Conservation (phyloP, 2,329 filamentous ascomycete genomes). For the Colletotrichum falcatum region DNA sequence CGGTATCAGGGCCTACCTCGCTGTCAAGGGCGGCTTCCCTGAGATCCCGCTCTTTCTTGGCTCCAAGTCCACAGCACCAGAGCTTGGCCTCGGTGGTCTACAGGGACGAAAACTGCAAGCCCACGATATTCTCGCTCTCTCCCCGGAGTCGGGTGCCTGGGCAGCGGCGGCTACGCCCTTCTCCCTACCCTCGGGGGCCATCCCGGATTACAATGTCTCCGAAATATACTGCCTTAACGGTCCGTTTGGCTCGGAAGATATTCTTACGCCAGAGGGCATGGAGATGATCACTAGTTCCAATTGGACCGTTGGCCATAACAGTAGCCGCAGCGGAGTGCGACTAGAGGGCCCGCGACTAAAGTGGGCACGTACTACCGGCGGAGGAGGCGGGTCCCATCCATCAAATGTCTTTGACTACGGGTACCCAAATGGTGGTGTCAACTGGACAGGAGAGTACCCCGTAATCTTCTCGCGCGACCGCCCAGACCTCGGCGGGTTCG, state of each 20-base stretch:
- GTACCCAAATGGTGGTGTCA: conserved; percentile 58
- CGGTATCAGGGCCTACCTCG: conserved; percentile 69
- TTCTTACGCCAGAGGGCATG: conserved; percentile 59
- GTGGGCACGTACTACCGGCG: conserved; percentile 70
- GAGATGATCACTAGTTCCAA: conserved; percentile 67
- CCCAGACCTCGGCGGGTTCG: conserved; percentile 50
- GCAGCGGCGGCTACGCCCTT: background rate
- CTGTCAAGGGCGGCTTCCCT: conserved; percentile 56
- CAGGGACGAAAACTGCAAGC: conserved; percentile 67
- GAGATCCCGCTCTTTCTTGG: conserved; percentile 68
- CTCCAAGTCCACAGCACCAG: conserved; percentile 69
- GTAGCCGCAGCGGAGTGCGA: conserved; percentile 69
- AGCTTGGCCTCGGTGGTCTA: conserved; percentile 69
- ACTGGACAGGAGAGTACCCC: conserved; percentile 51
- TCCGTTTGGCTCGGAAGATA: conserved; percentile 48
- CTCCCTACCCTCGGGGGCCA: conserved; percentile 8
- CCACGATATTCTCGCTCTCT: conserved; percentile 63
- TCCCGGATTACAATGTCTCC: conserved; percentile 34
- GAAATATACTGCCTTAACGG: conserved; percentile 48
- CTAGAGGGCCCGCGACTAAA: conserved; percentile 68
- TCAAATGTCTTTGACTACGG: conserved; percentile 70
- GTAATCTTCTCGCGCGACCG: conserved; percentile 51
- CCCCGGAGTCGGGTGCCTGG: conserved; percentile 42
- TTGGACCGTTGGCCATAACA: conserved; percentile 73
- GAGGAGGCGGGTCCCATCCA: conserved; percentile 73